A percentile compares a stretch with the other conserved stretches of the same genome.
Evolutionary conservation across 306 rosid genomes (phyloP).

Genomic region (Quercus dentata): DNA sequence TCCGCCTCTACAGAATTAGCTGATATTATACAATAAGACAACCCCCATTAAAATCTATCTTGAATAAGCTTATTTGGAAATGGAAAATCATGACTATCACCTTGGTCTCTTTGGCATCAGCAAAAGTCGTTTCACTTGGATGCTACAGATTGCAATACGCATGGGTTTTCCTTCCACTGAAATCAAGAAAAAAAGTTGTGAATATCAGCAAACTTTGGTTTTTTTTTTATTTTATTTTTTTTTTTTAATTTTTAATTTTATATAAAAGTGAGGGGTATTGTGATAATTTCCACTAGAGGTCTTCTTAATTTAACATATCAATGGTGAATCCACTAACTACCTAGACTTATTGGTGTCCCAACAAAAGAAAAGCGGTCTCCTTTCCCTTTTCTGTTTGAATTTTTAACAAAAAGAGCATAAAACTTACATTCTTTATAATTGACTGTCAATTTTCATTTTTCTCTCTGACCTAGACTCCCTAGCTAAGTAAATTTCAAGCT

Average conservation of each 20-base stretch:
- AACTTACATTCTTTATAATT: conserved; percentile 17
- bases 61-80: too few relatives aligned
- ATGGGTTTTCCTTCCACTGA: background rate
- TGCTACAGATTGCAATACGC: background rate
- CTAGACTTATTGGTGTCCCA: conserved; percentile 45
- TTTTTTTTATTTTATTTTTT: too few relatives aligned
- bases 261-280: background rate
- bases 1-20: too few relatives aligned
- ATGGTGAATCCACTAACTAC: too few relatives aligned
- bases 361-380: conserved; percentile 70
- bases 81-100: too few relatives aligned
- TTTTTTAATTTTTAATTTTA: too few relatives aligned
- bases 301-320: background rate
- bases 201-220: background rate
- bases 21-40: too few relatives aligned
- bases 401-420: conserved; percentile 23
- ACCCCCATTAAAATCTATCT: too few relatives aligned
- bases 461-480: conserved; percentile 18
- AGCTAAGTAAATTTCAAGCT: conserved; percentile 7
- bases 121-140: too few relatives aligned
- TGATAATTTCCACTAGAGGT: background rate
- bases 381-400: conserved; percentile 49
- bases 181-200: background rate
- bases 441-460: conserved; percentile 39
- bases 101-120: too few relatives aligned